A percentile compares a stretch with the other conserved stretches of the same genome.
phyloP scores from a whole-genome alignment of 306 rosid genomes.

The Canavalia ensiformis region DNA sequence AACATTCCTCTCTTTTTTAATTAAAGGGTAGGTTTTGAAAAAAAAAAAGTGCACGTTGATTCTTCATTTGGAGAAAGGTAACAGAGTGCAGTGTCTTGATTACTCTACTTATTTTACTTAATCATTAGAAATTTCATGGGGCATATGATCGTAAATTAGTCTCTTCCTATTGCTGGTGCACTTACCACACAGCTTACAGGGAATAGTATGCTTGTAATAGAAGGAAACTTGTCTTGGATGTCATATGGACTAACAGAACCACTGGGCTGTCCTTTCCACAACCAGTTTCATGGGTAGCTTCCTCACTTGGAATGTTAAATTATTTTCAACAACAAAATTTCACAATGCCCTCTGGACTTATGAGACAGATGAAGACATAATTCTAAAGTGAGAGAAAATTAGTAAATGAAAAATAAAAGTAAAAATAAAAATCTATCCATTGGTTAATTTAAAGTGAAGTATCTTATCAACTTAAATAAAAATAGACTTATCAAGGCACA shows the following conservation, averaged over 20 bases:
- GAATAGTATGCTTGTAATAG: not conserved
- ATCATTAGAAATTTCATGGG: too few relatives aligned
- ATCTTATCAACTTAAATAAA: not conserved
- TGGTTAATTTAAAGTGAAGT: not conserved
- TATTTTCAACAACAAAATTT: not conserved
- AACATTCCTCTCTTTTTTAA: too few relatives aligned
- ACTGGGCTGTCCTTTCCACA: not conserved
- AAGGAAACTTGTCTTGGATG: not conserved
- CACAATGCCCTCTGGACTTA: not conserved
- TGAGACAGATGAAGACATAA: not conserved
- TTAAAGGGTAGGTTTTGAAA: too few relatives aligned
- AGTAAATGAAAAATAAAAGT: too few relatives aligned
- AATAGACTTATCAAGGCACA: not conserved
- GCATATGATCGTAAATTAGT: too few relatives aligned
- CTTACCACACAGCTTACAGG: not conserved
- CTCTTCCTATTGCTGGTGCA: too few relatives aligned
- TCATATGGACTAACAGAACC: not conserved
- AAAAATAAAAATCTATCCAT: not conserved
- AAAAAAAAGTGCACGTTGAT: too few relatives aligned
- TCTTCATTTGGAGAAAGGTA: too few relatives aligned
- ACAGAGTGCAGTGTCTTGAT: too few relatives aligned
- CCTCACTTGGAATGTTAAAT: not conserved
- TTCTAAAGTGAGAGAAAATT: not conserved
- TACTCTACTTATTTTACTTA: too few relatives aligned
- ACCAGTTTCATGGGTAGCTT: constrained; percentile 12